Conservation (phyloP, 228 moss, liverwort and hornwort genomes). For the Sphagnum magellanicum region DNA sequence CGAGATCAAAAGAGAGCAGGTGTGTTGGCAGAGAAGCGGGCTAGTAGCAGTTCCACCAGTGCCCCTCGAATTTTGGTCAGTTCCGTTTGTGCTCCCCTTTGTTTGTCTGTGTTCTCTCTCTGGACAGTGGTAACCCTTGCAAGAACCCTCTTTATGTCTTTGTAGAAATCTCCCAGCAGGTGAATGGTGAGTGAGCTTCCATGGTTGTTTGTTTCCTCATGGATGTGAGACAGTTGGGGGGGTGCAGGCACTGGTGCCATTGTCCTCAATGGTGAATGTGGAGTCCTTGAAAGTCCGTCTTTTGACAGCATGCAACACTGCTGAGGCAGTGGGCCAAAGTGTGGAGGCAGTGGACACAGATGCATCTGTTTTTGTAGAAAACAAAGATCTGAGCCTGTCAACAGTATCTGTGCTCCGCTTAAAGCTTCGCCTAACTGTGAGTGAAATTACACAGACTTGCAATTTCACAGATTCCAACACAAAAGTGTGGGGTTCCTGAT, state of each 20-base stretch:
- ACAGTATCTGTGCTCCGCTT: constrained; percentile 56
- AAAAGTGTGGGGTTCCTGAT: too few species aligned
- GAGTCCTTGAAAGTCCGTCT: constrained; percentile 54
- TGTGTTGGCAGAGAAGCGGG: constrained; percentile 87
- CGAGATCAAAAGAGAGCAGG: constrained; percentile 80
- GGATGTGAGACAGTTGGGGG: too few species aligned
- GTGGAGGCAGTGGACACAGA: constrained; percentile 65
- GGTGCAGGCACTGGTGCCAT: constrained; percentile 60
- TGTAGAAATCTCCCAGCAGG: too few species aligned
- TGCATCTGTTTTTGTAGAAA: constrained; percentile 13
- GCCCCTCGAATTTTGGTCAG: constrained; percentile 81
- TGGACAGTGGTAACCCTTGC: too few species aligned
- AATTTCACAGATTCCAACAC: too few species aligned
- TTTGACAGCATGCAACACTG: constrained; percentile 30
- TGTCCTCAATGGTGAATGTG: constrained; percentile 49
- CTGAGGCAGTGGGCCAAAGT: constrained; percentile 16
- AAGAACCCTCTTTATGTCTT: too few species aligned
- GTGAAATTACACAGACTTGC: constrained; percentile 7
- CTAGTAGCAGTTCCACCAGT: constrained; percentile 52
- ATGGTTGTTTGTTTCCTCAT: too few species aligned
- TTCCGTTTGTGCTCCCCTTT: not conserved
- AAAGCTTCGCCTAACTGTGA: constrained; percentile 78
- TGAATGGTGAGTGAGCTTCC: too few species aligned
- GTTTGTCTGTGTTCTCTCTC: too few species aligned
- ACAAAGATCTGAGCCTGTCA: constrained; percentile 19